Evolutionary conservation across 768 basidiomycete species (phyloP), one percentile per base, ranked within the genome.

Genomic region (Hygrocybe punicea): DNA sequence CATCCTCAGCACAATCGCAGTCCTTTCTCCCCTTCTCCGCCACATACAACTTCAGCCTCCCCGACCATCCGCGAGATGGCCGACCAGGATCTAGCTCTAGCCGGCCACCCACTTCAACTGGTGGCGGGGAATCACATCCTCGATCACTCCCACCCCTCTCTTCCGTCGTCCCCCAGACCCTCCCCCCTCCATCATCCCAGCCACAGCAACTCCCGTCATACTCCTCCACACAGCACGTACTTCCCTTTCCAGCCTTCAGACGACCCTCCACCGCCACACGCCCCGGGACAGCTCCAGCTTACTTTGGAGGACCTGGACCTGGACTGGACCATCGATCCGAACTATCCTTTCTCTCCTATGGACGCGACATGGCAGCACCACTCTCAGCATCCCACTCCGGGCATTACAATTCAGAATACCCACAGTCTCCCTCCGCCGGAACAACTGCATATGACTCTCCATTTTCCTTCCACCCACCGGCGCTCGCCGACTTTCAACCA

Each of bases 391-490:
- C 69, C 51, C 50, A 37, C 56, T 58, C 57, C 56, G 52, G 54
- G 59, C 57, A 39, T 14, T 62, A 59, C 51, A 73, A 69, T 67
- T 71, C 72, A 74, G 79, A 66, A 69, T 52, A 17, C 39, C 33
- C 64, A 59, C 48, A 54, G 53, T 56, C 63, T 36, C 57, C 63
- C 37, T 62, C 67, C 29, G 62, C 68, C 29, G 55, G 65, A 34
- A 50, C 57, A 48, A 29, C 29, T 29, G 67, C 67, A 55, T 65
- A 78, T 71, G 86, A 86, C 71, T 86, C 84, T 58, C 87, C 87
- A 54, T 89, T 89, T 82, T 88, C 80, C 77, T 90, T 87, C 84
- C 81, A 85, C 76, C 81, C 86, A 60, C 85, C 85, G 69, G 72
- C 78, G 52, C 71, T 77, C 74, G 59, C 75, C 74, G 52, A 48